Conservation (phyloP, 331 rosid species). For the Ulmus americana region DNA sequence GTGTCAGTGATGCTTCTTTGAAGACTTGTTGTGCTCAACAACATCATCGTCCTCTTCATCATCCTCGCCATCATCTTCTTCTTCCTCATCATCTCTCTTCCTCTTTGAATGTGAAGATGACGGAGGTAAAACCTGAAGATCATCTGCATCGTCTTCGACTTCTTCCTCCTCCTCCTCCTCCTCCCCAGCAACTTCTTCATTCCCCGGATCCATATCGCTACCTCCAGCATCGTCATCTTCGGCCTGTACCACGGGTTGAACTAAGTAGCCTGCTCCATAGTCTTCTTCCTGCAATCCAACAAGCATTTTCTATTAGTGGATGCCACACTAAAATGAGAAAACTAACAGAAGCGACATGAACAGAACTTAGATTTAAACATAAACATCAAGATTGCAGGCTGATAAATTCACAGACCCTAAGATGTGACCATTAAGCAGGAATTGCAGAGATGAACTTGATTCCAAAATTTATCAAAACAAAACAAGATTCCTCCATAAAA, state of each 20-base stretch:
- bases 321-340: background rate
- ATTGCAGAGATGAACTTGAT: background rate
- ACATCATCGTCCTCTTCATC: constrained; percentile 45
- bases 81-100: constrained; percentile 62
- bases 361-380: background rate
- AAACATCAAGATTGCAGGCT: background rate
- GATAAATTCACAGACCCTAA: background rate
- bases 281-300: constrained; percentile 66
- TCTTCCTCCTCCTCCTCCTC: constrained; percentile 33
- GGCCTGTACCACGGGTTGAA: constrained; percentile 71
- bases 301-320: background rate
- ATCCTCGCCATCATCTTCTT: constrained; percentile 32
- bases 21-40: constrained; percentile 46
- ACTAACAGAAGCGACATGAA: background rate
- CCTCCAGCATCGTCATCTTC: constrained; percentile 48
- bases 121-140: constrained; percentile 56
- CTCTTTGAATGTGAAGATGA: constrained; percentile 46
- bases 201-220: constrained; percentile 40
- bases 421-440: background rate
- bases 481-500: background rate
- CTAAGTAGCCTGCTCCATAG: constrained; percentile 66
- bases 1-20: constrained; percentile 61
- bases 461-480: background rate
- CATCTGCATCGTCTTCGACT: constrained; percentile 32
- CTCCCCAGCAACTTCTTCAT: constrained; percentile 45